Evolutionary conservation across 768 basidiomycete genomes (phyloP).

Genomic region (Udeniomyces megalosporus): DNA sequence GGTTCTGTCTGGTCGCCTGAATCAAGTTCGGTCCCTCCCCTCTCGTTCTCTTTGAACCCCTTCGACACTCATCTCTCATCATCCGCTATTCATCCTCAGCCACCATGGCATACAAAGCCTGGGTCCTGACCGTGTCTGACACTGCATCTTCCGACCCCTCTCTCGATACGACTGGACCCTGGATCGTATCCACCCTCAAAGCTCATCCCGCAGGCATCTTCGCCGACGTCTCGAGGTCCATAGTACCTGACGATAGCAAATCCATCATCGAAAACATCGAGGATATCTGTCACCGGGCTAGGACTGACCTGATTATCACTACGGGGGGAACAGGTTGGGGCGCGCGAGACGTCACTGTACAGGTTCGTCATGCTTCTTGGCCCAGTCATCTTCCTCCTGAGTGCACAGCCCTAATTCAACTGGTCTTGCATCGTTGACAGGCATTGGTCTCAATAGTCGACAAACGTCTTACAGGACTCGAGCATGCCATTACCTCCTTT

Average conservation of each 20-base stretch:
- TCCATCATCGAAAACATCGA: slow-evolving; percentile 39
- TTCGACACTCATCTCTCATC: slow-evolving; percentile 23
- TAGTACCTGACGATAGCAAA: slow-evolving; percentile 52
- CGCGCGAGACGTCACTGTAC: slow-evolving; percentile 61
- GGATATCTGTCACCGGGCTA: slow-evolving; percentile 34
- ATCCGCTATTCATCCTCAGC: background rate
- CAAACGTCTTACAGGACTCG: slow-evolving; percentile 42
- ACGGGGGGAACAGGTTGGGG: slow-evolving; percentile 84
- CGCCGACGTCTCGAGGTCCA: slow-evolving; percentile 16
- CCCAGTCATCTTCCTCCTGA: background rate
- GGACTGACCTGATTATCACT: slow-evolving; percentile 60
- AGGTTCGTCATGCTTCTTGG: slow-evolving; percentile 35
- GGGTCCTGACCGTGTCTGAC: slow-evolving; percentile 5
- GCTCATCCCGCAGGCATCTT: background rate
- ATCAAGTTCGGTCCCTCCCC: background rate
- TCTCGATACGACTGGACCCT: slow-evolving; percentile 15
- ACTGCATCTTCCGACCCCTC: background rate
- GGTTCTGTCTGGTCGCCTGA: background rate
- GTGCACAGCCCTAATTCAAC: background rate
- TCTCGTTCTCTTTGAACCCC: background rate
- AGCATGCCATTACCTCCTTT: slow-evolving; percentile 51
- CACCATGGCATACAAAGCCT: background rate
- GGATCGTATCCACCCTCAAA: background rate
- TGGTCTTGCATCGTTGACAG: slow-evolving; percentile 38
- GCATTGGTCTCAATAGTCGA: slow-evolving; percentile 25